Evolutionary conservation across 202 grass and related monocot genomes (phyloP).

Genomic region (Setaria italica): DNA sequence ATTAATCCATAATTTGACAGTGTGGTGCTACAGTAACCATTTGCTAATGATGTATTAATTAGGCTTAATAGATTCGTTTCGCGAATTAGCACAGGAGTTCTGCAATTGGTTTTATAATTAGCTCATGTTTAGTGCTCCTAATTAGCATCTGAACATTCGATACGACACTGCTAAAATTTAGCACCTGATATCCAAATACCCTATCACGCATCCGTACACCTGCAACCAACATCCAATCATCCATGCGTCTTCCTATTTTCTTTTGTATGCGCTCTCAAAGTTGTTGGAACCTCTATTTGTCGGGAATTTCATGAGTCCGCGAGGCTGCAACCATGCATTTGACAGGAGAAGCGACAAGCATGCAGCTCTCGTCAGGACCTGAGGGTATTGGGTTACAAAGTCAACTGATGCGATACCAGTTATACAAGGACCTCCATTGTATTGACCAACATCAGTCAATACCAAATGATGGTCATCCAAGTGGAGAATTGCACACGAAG

Average conservation of each 20-base stretch:
- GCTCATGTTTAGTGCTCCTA: no score
- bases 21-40: no score
- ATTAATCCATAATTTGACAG: no score
- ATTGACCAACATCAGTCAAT: not conserved
- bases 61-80: no score
- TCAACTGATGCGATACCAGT: not conserved
- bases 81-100: no score
- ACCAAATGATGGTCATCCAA: not conserved
- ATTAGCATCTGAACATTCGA: no score
- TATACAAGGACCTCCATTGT: not conserved
- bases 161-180: no score
- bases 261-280: no score
- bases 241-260: not conserved
- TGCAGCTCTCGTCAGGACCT: not conserved
- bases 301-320: not conserved
- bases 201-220: no score
- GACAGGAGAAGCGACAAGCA: not conserved
- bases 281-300: not conserved
- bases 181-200: no score
- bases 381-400: not conserved
- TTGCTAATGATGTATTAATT: no score
- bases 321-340: not conserved
- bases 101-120: no score
- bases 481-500: not conserved
- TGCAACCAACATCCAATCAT: not conserved